Base-by-base conservation (phyloP, 1,284 basidiomycete genomes). In the Butyriboletus pseudospeciosus region DNA sequence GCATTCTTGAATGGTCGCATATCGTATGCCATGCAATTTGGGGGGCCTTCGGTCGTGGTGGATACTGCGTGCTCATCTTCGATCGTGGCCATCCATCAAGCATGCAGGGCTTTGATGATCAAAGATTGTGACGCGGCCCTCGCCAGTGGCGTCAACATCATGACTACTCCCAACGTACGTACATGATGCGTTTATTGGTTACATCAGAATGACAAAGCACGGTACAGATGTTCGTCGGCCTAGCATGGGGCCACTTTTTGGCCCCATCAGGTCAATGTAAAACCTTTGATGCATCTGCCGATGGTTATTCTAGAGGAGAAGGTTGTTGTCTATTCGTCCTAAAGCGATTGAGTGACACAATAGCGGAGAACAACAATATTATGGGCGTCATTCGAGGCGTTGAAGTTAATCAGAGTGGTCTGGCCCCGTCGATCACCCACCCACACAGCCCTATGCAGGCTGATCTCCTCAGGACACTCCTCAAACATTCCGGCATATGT, bases 231-330 rank as follows among this genome's bases (percentile, higher is more conserved):
- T 84, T 82, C 58, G 64, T 86, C 12, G 86, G 86, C 26, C 73
- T 90, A 1, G 84, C 87, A 58, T 76, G 80, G 36, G 86, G 79
- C 0, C 85, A 87, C 64, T 87, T 90, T 63, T 72, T 90, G 47
- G 83, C 78, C 61, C 75, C 79, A 0, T 79, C 80, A 0, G 61
- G 71, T n/a, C n/a, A n/a, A n/a, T n/a, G n/a, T n/a, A n/a, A n/a
- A n/a, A n/a, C 84, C 0, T 90, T 88, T 65, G 86, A 89, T 59
- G 80, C 79, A 1, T 77, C 80, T 1, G 87, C 86, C 0, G 83
- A 88, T 62, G 87, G 87, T 1, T 90, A 90, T 64, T 82, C 80
- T 34, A 80, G 87, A 46, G 71, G 79, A n/a, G 87, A 90, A 64
- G 87, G 87, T 6, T 85, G 84, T 60, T 84, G 79, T 7, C 61